Evolutionary conservation across 1,139 yeast species (phyloP), one percentile per base, ranked within the genome.

Genomic region (Saccharomyces hybrid): DNA sequence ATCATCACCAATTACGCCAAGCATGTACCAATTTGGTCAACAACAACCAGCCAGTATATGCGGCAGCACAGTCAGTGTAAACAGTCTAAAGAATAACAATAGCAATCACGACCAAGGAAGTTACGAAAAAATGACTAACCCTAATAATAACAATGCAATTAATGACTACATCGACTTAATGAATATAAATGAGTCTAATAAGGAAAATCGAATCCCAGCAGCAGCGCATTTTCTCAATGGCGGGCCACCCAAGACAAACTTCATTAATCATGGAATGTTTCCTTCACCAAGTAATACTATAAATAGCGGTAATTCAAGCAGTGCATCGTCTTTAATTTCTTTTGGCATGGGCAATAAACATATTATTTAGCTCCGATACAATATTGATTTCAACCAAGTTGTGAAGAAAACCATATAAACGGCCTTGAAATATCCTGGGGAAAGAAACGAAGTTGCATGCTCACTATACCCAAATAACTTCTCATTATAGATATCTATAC

Each of bases 1-100:
- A 29, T 59, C 61, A 26, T 64, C 68, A 3, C 68, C 68, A 27
- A 58, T 64, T 6, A 64, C 68, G 1, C 67, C 67, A 28, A 61
- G 62, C 20, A 55, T 64, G 61, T 63, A 63, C 52, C 57, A 61
- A 14, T 63, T 63, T 51, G 55, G 58, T 34, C 64, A 61, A 13
- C 42, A 52, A 9, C 27, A 31, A 8, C 11, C 38, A 16, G 32
- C 23, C 14, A 52, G 57, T 31, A 52, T 56, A 14, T 52, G 61
- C 48, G 57, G 59, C 20, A 57, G 61, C 44, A 49, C 64, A n/a
- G 42, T 60, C 28, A 61, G 65, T 52, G 57, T 61, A 16, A 55
- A 61, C 46, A 59, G 63, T 46, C 46, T 57, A n/a, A 54, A 58
- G 13, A 56, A 48, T 27, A 51, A 41, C 14, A 49, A 50, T 9